These are phyloP conservation scores for Angomonas deanei DNA, from an alignment of 208 protist genomes.

Conservation along the genomic window DNA sequence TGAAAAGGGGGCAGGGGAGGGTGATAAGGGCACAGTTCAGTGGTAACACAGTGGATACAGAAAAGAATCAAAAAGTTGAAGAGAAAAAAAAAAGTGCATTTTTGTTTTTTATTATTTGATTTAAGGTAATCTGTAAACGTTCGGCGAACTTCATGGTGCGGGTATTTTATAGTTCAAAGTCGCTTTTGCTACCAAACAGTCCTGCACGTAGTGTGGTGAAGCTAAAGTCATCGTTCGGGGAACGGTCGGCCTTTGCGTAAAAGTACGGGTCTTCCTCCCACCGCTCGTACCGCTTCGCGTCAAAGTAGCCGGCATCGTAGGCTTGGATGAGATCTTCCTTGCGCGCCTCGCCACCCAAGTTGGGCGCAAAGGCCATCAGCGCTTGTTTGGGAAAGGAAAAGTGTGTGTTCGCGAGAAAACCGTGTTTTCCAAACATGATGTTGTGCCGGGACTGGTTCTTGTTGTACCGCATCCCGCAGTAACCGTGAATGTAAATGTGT, in stretches of 20 bases:
- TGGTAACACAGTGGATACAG: too few species aligned
- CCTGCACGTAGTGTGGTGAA: slow-evolving; percentile 71
- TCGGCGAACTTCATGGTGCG: too few species aligned
- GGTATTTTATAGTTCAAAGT: slow-evolving; percentile 74
- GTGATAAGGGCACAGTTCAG: too few species aligned
- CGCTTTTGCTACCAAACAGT: slow-evolving; percentile 64
- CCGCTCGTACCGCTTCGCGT: slow-evolving; percentile 80
- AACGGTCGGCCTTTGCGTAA: slow-evolving; percentile 81
- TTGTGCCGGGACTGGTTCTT: slow-evolving; percentile 81
- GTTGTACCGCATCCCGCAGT: slow-evolving; percentile 70
- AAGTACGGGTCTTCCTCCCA: slow-evolving; percentile 91
- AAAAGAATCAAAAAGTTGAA: background rate
- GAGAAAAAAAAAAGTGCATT: background rate
- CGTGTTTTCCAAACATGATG: slow-evolving; percentile 81
- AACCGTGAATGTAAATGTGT: slow-evolving; percentile 88
- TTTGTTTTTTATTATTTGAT: background rate
- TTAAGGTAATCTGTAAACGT: too few species aligned
- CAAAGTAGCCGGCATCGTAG: slow-evolving; percentile 84
- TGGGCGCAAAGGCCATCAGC: slow-evolving; percentile 63
- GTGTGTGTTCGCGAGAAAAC: slow-evolving; percentile 78
- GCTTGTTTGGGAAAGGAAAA: slow-evolving; percentile 70
- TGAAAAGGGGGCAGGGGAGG: too few species aligned
- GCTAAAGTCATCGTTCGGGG: slow-evolving; percentile 77
- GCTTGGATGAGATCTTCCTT: slow-evolving; percentile 68
- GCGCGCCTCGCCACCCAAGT: slow-evolving; percentile 34